These are phyloP conservation scores for Copromyces sp. DNA, from an alignment of 495 filamentous ascomycete species.

Conservation along the genomic window DNA sequence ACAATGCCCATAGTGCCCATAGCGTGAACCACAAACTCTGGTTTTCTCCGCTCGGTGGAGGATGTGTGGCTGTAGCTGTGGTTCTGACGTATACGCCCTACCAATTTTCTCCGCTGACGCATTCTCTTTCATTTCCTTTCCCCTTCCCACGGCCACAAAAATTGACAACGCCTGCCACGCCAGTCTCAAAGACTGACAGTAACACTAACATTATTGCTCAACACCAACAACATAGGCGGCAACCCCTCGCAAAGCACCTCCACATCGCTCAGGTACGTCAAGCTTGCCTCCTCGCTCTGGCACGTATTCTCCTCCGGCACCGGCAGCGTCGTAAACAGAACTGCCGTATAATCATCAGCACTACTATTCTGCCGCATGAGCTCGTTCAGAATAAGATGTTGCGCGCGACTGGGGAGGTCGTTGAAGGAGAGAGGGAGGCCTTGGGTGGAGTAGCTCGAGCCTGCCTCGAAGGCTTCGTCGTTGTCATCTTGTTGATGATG, in stretches of 20 bases:
- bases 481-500: slow-evolving; percentile 11
- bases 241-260: slow-evolving; percentile 61
- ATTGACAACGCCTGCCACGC: not conserved
- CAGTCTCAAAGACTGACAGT: slow-evolving; percentile 60
- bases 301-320: slow-evolving; percentile 67
- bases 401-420: slow-evolving; percentile 70
- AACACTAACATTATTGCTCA: slow-evolving; percentile 86
- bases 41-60: not conserved
- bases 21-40: not conserved
- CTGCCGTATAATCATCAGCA: slow-evolving; percentile 49
- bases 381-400: slow-evolving; percentile 80
- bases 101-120: not conserved
- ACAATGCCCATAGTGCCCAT: not conserved
- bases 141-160: too few relatives aligned
- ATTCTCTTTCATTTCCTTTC: not conserved
- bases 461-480: slow-evolving; percentile 16
- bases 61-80: not conserved
- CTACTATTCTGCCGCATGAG: slow-evolving; percentile 58
- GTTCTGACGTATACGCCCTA: not conserved
- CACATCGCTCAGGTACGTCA: slow-evolving; percentile 64
- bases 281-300: slow-evolving; percentile 54
- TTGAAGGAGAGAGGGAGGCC: slow-evolving; percentile 68
- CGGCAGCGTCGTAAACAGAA: slow-evolving; percentile 74
- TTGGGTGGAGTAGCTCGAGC: slow-evolving; percentile 52
- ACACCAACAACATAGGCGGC: slow-evolving; percentile 64